phyloP scores from a whole-genome alignment of 257 asterid genomes.

The Capsicum baccatum region DNA sequence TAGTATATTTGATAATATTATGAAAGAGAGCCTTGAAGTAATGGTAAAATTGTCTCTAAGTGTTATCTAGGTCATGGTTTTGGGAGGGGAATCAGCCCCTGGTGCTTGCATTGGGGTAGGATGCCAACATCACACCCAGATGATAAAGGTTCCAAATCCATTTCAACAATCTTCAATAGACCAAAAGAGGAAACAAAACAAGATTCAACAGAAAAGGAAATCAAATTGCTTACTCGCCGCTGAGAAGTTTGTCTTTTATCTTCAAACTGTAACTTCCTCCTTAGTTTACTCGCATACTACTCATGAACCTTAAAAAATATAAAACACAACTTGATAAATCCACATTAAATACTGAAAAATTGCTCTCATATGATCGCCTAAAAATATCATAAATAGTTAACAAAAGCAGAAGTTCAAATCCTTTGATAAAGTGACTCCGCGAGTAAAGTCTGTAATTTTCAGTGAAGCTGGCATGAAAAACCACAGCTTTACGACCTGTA shows the following conservation, averaged over 20 bases:
- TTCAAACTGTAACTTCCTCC: conserved; percentile 77
- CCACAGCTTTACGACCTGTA: conserved; percentile 91
- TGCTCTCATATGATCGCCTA: conserved; percentile 68
- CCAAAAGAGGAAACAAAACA: not conserved
- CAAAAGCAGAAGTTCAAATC: conserved; percentile 82
- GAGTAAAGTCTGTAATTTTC: conserved; percentile 91
- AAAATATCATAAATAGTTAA: conserved; percentile 76
- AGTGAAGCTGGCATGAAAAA: conserved; percentile 84
- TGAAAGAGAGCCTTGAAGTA: no score
- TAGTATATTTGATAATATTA: no score
- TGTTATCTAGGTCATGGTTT: no score
- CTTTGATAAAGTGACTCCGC: conserved; percentile 89
- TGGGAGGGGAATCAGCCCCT: no score
- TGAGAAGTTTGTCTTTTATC: conserved; percentile 77
- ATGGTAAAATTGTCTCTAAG: no score
- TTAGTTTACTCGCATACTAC: conserved; percentile 70
- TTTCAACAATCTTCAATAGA: not conserved
- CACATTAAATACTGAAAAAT: conserved; percentile 28
- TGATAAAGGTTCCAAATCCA: not conserved
- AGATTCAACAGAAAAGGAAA: not conserved
- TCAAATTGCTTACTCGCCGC: conserved; percentile 61
- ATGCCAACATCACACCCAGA: no score
- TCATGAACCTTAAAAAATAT: conserved; percentile 69
- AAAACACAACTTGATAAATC: conserved; percentile 2
- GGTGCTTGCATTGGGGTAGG: no score